Evolutionary conservation across 805 yeast genomes (phyloP).

Genomic region (Candida khao-thaluensis): DNA sequence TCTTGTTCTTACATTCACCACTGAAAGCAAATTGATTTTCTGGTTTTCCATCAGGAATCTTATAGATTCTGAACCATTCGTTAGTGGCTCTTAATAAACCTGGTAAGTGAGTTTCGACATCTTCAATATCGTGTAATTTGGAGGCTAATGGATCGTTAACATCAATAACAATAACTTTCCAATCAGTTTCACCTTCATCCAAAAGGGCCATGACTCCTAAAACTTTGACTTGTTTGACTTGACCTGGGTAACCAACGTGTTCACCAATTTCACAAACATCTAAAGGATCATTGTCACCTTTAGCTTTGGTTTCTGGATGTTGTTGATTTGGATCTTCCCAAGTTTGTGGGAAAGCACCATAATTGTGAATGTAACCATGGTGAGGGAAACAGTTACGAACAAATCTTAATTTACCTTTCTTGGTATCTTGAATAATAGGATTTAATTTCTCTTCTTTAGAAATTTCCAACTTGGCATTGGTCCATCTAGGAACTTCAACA

Average conservation of each 20-base stretch:
- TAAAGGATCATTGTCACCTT: slow-evolving; percentile 93
- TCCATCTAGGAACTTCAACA: slow-evolving; percentile 98
- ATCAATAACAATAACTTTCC: slow-evolving; percentile 82
- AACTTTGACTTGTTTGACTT: slow-evolving; percentile 61
- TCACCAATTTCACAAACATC: slow-evolving; percentile 60
- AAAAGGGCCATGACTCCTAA: slow-evolving; percentile 76
- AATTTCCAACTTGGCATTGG: slow-evolving; percentile 95
- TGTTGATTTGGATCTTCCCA: slow-evolving; percentile 74
- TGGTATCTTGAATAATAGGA: slow-evolving; percentile 96
- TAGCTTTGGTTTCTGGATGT: slow-evolving; percentile 56
- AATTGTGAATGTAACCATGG: slow-evolving; percentile 97
- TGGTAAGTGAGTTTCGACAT: slow-evolving; percentile 67
- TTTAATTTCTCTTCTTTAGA: slow-evolving; percentile 79
- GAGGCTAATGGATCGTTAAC: slow-evolving; percentile 62
- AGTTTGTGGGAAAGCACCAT: slow-evolving; percentile 97
- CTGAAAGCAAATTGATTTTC: slow-evolving; percentile 71
- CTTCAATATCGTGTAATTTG: slow-evolving; percentile 60
- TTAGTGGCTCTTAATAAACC: slow-evolving; percentile 67
- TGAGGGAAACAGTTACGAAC: slow-evolving; percentile 98
- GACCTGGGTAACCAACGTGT: slow-evolving; percentile 47
- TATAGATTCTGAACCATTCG: slow-evolving; percentile 82
- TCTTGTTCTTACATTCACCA: slow-evolving; percentile 60
- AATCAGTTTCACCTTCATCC: slow-evolving; percentile 95
- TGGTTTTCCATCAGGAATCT: slow-evolving; percentile 79
- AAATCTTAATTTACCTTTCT: slow-evolving; percentile 93